Evolutionary conservation across 257 asterid species (phyloP), one percentile per base, ranked within the genome.

Genomic region (Capsicum rhomboideum): DNA sequence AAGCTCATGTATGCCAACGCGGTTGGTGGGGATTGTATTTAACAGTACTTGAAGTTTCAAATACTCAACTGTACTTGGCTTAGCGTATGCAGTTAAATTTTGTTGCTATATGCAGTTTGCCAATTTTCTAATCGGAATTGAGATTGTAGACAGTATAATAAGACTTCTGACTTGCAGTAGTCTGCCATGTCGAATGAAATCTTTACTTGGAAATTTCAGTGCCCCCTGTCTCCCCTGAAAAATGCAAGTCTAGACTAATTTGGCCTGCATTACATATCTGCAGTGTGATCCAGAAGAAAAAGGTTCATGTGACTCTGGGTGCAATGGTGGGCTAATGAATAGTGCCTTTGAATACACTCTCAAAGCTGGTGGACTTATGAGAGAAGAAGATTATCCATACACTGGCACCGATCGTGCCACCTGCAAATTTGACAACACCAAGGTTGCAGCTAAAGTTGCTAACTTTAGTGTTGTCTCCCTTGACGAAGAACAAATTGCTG

Each of bases 221-320:
- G 80, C 46, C 37, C 21, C 26, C 23, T 2, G 23, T 74, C 59
- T 46, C 80, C 80, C 80, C 42, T 46, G 59, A 13, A 26, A 26
- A 23, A 26, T 50, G 44, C 16, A 34, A 42, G 17, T 23, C 21
- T 46, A 17, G 29, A 53, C 34, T 50, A 55, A 71, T 63, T 85
- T 74, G 18, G 14, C 67, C 63, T 78, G 28, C 50, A 37, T 79
- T 56, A 10, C 26, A 34, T 44, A 78, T 26, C 84, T 83, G 84
- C 90, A 95, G 98, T 95, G 98, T 87, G 98, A 93, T 83, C 98
- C 98, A 59, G 96, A 92, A 79, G 98, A 95, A 77, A 81, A 85
- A 72, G 91, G 37, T 83, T 87, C 98, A 56, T 95, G 98, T 28
- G 98, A 95, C 80, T 82, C 98, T 0, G 98, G 98, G 37, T 95